Evolutionary conservation across 176 grass and related monocot genomes (phyloP), one percentile per base, ranked within the genome.

Genomic region (Triticum timopheevii): DNA sequence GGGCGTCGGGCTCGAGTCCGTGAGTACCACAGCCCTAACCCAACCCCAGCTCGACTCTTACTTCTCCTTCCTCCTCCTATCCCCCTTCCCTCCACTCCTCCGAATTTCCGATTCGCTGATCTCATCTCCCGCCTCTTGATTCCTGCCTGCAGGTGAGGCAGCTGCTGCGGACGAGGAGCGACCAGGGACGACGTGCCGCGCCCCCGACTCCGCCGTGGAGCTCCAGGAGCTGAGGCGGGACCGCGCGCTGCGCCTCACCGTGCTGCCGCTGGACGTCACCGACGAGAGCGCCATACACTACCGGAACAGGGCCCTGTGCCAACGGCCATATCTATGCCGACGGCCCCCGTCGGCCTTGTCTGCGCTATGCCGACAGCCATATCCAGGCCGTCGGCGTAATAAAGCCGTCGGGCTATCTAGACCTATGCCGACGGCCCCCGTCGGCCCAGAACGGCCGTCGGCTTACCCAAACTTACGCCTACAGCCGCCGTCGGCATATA

Each of bases 1-100:
- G 84, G 90, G 93, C 71, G 90, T 93, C 79, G 93, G 92, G 47
- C 95, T 95, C 72, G 85, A 97, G 85, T 91, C 95, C 49, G 95
- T 97, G 73, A 88, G 92, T 59, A 22, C 2, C 65, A 36, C 47
- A 59, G 3, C 54, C 19, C 54, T 20, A 59, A 59, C 19, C 6
- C 54, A 22, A 59, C 19, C 54, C 54, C 13, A 59, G 54, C 19
- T 59, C 6, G 13, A 50, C 13, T 24, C 39, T 30, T 63, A 19
- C 17, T 6, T 56, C 23, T 15, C 6, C 56, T 22, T 59, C 56
- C 40, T 11, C 2, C 39, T 59, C 56, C 20, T 59, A 7, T 20
- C 7, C 20, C 20, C 56, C 56, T 59, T 59, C 56, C 49, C 49
- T 4, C 49, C 47, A 50, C 49, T 52, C n/a, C n/a, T n/a, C 49